Evolutionary conservation across 371 early-diverging fungal genomes (phyloP).

Genomic region (Blakeslea trispora): DNA sequence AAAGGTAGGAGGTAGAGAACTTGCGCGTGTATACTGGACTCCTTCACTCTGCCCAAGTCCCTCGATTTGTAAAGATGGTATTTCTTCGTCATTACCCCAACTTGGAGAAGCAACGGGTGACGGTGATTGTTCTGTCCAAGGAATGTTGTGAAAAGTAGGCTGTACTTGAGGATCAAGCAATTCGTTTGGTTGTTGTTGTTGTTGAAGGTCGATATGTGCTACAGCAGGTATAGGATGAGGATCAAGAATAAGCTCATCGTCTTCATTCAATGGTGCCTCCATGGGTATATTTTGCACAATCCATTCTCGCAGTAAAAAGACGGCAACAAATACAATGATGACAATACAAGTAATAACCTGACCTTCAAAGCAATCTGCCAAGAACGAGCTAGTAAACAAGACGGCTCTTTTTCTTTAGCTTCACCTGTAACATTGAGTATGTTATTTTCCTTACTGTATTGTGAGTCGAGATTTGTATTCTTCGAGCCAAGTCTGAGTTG

Average conservation of each 20-base stretch:
- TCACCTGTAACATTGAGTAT: background rate
- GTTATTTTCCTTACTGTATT: slow-evolving; percentile 12
- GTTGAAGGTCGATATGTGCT: background rate
- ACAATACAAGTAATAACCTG: slow-evolving; percentile 78
- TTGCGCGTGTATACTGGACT: slow-evolving; percentile 1
- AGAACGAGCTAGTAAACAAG: slow-evolving; percentile 59
- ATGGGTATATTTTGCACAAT: slow-evolving; percentile 76
- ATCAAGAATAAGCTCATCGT: background rate
- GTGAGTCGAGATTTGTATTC: slow-evolving; percentile 20
- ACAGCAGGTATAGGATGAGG: slow-evolving; percentile 1
- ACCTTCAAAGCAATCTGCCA: slow-evolving; percentile 87
- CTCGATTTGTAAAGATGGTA: background rate
- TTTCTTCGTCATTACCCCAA: background rate
- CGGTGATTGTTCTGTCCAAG: slow-evolving; percentile 1
- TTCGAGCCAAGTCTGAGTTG: slow-evolving; percentile 11
- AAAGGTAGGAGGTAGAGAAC: slow-evolving; percentile 17
- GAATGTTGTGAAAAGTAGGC: background rate
- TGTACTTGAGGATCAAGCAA: slow-evolving; percentile 7
- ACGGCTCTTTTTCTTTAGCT: no score
- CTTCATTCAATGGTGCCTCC: slow-evolving; percentile 9
- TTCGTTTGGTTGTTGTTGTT: background rate
- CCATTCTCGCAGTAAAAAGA: slow-evolving; percentile 87
- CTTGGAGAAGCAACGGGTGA: slow-evolving; percentile 2
- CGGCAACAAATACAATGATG: slow-evolving; percentile 74
- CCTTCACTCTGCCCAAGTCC: no score